Base-by-base conservation (phyloP, 2,329 filamentous ascomycete species). In the Colletotrichum sp. region DNA sequence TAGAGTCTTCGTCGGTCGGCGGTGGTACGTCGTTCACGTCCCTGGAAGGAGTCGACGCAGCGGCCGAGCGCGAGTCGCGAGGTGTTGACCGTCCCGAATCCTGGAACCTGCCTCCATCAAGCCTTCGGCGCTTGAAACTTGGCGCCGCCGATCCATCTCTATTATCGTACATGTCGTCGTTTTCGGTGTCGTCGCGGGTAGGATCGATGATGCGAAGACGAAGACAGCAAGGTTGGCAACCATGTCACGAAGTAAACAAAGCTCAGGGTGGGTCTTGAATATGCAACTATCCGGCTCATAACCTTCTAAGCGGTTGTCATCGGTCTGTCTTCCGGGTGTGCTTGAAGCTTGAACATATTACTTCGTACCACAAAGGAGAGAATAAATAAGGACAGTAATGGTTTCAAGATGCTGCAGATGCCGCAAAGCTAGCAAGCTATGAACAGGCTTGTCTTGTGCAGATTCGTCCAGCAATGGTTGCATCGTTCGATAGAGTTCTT, bases 1-100 rank as follows among this genome's bases (percentile, higher is more conserved):
- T 91, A 22, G 92, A 91, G 78, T 98, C 95, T 77, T 95, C 92
- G 52, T 93, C 90, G 39, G 90, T 88, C 16, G 91, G 89, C 80
- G 94, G 92, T 1, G 92, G 90, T 4, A 89, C 90, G 63, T 64
- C 62, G 16, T 59, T 52, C 44, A 52, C 55, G 22, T 94, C 92
- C 91, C 80, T 49, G 75, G 44, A 22, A 52, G 44, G 44, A 52
- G 72, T 16, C 81, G 82, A 59, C 77, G 78, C 61, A 82, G 83
- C 69, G n/a, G 77, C 67, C n/a, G 71, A 55, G 32, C 68, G 66
- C 92, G 86, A 29, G 83, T 81, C 79, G 76, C 88, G 88, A 1
- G 88, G 88, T 25, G 86, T 88, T 29, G 84, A 81, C 7, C 82
- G 74, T 77, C 83, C 78, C 27, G 78, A 77, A 62, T 83, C 79